These are phyloP conservation scores for Pholiota adiposa DNA, from an alignment of 1,284 basidiomycete species.

Conservation along the genomic window DNA sequence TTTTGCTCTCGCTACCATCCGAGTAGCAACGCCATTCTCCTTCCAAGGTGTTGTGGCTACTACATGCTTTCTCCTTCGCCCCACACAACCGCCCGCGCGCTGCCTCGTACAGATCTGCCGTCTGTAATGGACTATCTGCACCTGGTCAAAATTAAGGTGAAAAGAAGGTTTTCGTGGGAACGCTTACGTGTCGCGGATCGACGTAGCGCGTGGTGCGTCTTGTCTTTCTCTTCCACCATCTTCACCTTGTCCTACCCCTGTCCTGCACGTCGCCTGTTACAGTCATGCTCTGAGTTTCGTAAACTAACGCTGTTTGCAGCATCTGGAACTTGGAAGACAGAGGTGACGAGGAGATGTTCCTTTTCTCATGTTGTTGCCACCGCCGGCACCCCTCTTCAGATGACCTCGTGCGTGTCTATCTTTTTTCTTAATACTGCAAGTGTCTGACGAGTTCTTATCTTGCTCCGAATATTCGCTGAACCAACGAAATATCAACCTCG, in stretches of 20 bases:
- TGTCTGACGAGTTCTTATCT: too few relatives aligned
- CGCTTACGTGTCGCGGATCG: neutral
- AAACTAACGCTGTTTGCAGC: neutral
- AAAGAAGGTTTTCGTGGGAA: neutral
- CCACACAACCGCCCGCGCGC: too few relatives aligned
- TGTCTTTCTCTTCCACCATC: neutral
- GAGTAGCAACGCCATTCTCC: too few relatives aligned
- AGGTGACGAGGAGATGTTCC: neutral
- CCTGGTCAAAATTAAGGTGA: neutral
- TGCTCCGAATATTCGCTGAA: too few relatives aligned
- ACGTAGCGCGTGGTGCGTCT: neutral
- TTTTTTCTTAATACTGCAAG: too few relatives aligned
- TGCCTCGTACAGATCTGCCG: too few relatives aligned
- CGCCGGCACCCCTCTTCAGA: neutral
- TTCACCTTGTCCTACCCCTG: neutral
- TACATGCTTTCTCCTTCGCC: too few relatives aligned
- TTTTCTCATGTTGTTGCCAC: conserved; percentile 1
- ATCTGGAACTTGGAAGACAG: neutral
- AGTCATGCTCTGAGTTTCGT: neutral
- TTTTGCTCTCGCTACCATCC: too few relatives aligned
- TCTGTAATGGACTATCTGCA: too few relatives aligned
- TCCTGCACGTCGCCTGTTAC: neutral
- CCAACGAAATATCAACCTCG: too few relatives aligned
- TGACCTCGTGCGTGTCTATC: neutral
- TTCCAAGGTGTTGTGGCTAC: too few relatives aligned